phyloP scores from a whole-genome alignment of 2,329 filamentous ascomycete genomes.

The Paecilomyces formosus region DNA sequence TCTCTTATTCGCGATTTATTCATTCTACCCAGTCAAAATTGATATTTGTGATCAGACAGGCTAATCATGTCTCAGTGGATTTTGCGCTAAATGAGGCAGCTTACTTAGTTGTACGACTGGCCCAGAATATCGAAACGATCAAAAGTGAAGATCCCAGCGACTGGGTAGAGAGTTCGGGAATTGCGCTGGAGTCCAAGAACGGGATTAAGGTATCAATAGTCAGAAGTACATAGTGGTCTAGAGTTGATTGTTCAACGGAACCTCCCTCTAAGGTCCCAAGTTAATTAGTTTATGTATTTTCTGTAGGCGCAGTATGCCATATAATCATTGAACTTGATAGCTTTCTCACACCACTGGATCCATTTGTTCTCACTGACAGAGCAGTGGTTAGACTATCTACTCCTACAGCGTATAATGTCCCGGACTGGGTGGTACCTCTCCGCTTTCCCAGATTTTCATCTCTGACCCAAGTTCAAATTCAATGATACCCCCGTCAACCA shows the following conservation, averaged over 20 bases:
- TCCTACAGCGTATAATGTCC: slow-evolving; percentile 23
- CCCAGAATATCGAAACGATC: not conserved
- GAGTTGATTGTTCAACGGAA: too few relatives aligned
- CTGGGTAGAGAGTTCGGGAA: not conserved
- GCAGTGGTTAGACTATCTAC: not conserved
- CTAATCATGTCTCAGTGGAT: not conserved
- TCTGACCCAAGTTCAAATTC: slow-evolving; percentile 40
- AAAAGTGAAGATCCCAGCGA: not conserved
- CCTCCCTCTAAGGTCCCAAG: too few relatives aligned
- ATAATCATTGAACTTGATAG: too few relatives aligned
- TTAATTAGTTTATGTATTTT: too few relatives aligned
- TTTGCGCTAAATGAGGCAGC: not conserved
- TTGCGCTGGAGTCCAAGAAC: not conserved
- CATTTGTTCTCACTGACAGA: too few relatives aligned
- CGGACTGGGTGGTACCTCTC: slow-evolving; percentile 45
- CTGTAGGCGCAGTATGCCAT: too few relatives aligned
- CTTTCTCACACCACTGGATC: too few relatives aligned
- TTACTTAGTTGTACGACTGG: not conserved
- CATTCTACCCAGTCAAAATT: too few relatives aligned
- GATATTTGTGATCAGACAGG: too few relatives aligned
- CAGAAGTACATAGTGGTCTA: too few relatives aligned
- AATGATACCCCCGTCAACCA: slow-evolving; percentile 36
- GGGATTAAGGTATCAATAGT: not conserved
- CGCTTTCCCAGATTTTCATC: slow-evolving; percentile 40
- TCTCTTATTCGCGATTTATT: too few relatives aligned